phyloP scores from a whole-genome alignment of 2,329 filamentous ascomycete species.

The Dissoconium aciculare region DNA sequence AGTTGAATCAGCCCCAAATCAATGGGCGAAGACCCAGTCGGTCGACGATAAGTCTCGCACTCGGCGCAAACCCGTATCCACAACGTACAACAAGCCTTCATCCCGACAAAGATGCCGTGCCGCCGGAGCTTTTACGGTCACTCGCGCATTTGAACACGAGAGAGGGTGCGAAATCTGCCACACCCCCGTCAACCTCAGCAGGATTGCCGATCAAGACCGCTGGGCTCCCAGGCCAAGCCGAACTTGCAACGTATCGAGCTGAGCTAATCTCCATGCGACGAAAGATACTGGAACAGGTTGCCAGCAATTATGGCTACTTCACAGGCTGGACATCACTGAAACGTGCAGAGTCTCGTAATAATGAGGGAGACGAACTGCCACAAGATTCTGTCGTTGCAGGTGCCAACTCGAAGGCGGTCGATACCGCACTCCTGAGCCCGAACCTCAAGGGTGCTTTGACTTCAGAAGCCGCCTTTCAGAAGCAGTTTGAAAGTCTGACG shows the following conservation, averaged over 20 bases:
- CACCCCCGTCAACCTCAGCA: slow-evolving; percentile 11
- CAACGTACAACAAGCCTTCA: slow-evolving; percentile 18
- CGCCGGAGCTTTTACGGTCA: not conserved
- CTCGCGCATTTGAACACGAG: slow-evolving; percentile 1
- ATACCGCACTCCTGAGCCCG: slow-evolving; percentile 8
- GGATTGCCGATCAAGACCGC: slow-evolving; percentile 5
- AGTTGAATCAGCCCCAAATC: slow-evolving; percentile 4
- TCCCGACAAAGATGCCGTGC: not conserved
- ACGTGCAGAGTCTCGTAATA: slow-evolving; percentile 12
- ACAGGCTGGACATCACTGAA: slow-evolving; percentile 49
- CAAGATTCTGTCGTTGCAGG: slow-evolving; percentile 2
- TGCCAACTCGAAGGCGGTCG: slow-evolving; percentile 3
- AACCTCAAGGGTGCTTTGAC: slow-evolving; percentile 22
- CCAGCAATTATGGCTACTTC: slow-evolving; percentile 57
- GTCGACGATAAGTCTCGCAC: slow-evolving; percentile 15
- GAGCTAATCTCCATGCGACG: slow-evolving; percentile 70
- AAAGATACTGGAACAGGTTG: slow-evolving; percentile 61
- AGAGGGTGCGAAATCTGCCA: slow-evolving; percentile 6
- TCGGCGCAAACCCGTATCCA: slow-evolving; percentile 21
- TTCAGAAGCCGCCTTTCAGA: slow-evolving; percentile 26
- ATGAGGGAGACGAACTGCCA: slow-evolving; percentile 26
- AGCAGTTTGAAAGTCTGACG: slow-evolving; percentile 48
- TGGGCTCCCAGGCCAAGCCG: slow-evolving; percentile 45
- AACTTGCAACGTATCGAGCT: slow-evolving; percentile 67
- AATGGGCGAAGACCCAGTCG: slow-evolving; percentile 13